Evolutionary conservation across 352 stramenopile genomes (phyloP), one percentile per base, ranked within the genome.

Genomic region (Pythium monospermum): DNA sequence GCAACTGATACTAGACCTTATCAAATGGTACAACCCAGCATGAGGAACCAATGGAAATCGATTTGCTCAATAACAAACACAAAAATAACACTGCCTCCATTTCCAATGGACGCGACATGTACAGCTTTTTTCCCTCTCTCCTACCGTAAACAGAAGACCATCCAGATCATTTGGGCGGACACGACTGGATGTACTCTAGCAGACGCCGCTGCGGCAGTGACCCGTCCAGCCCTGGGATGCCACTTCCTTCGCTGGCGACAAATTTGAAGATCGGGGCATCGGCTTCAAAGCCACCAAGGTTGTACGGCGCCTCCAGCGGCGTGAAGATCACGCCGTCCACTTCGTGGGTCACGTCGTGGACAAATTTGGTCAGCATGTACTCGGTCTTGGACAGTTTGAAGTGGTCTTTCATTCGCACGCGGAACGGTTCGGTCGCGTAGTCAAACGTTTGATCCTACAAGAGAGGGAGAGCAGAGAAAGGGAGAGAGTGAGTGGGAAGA

Each of bases 251-350:
- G 43, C 76, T 88, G n/a, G 79, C 75, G 48, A 94, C 78, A 63
- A 94, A 94, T 66, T 94, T 94, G 64, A 93, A 94, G 53, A 91
- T 77, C 27, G 82, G 82, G 44, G 89, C 84, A 8, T 94, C 81
- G 32, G 69, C 69, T 57, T 94, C 84, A 48, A 86, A 93, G 45
- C 84, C 84, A 18, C 80, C 84, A 33, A 94, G 76, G 58, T 87
- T 90, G 63, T 94, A 94, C 40, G 71, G 66, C 19, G 84, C 84
- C 49, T 91, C 75, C 6, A 83, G 86, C 21, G 84, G 84, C 1
- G 84, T 94, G 59, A 89, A 94, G 43, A 94, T 87, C 35, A 93
- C 77, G 30, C 84, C 84, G 37, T 94, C 84, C 4, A 94, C 82
- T 43, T 91, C 76, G 53, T 94, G 84, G 11, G 84, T 93, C 13